These are phyloP conservation scores for Erythrophleum fordii DNA, from an alignment of 306 rosid species.

Conservation along the genomic window DNA sequence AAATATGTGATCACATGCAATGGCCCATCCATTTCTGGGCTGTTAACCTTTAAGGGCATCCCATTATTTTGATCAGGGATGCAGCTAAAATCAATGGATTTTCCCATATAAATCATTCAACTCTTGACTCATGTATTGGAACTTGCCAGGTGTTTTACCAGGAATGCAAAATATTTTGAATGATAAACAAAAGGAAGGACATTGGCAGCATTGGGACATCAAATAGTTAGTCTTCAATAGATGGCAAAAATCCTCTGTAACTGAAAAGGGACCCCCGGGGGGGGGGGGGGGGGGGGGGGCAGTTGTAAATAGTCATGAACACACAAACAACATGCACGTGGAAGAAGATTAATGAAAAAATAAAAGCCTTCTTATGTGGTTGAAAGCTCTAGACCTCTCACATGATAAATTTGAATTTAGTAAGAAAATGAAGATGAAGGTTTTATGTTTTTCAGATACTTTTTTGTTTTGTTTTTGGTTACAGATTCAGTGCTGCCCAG, in stretches of 20 bases:
- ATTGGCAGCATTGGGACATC: background rate
- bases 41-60: conserved; percentile 21
- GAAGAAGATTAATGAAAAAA: no score
- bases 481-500: conserved; percentile 95
- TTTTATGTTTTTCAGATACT: conserved; percentile 24
- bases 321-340: background rate
- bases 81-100: conserved; percentile 31
- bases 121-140: background rate
- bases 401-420: conserved; percentile 17
- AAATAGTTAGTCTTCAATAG: background rate
- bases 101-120: background rate
- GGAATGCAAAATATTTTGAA: conserved; percentile 12
- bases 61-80: conserved; percentile 2
- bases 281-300: background rate
- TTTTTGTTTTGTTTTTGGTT: conserved; percentile 35
- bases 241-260: background rate
- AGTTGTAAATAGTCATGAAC: background rate
- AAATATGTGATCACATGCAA: no score
- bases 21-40: conserved; percentile 6
- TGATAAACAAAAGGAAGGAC: background rate
- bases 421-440: background rate
- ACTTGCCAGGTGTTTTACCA: conserved; percentile 1
- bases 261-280: no score
- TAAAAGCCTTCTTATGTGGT: background rate
- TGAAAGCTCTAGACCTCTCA: conserved; percentile 6